Base-by-base conservation (phyloP, 2,329 filamentous ascomycete genomes). In the Cryphonectria nitschkei region DNA sequence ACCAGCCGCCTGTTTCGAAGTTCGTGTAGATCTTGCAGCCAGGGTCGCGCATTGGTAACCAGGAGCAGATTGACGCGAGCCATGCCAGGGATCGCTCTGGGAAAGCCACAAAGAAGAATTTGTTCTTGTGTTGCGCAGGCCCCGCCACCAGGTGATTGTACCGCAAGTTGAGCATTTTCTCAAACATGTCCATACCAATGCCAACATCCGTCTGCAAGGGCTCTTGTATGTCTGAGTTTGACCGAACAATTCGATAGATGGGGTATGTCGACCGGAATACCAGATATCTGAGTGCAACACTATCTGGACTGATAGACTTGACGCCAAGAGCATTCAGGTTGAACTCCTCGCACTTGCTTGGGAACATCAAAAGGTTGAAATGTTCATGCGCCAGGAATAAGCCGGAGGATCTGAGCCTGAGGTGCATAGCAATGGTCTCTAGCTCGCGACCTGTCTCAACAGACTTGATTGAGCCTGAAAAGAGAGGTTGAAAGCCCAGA, bases 61-160 rank as follows among this genome's bases (percentile, higher is more conserved):
- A 89, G 26, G 78, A 76, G 39, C 76, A 79, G 2, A 88, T n/a
- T 11, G 84, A 79, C 11, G 78, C 73, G 26, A 79, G 78, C 52
- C 81, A 80, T 14, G 78, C 69, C 9, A 74, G 70, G 39, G 79
- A 78, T 2, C 80, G 78, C 0, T 75, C 74, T 0, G 87, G 86
- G 65, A 88, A 88, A 2, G 84, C 78, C 1, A 89, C 75, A 72
- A 84, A 88, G 73, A 88, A 84, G 34, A 73, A 29, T 5, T 52
- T 63, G 32, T 58, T 67, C 16, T 64, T 70, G 19, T 62, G n/a
- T 37, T 69, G 58, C 19, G 29, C 63, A 34, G 54, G 56, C 32
- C 69, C 65, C 22, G 71, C 69, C 9, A 67, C n/a, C 39, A 73
- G 71, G 19, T 32, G 64, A 32, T 22, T 29, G 34, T 68, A 73